phyloP scores from a whole-genome alignment of 2,329 filamentous ascomycete genomes.

The Talaromyces piceae region DNA sequence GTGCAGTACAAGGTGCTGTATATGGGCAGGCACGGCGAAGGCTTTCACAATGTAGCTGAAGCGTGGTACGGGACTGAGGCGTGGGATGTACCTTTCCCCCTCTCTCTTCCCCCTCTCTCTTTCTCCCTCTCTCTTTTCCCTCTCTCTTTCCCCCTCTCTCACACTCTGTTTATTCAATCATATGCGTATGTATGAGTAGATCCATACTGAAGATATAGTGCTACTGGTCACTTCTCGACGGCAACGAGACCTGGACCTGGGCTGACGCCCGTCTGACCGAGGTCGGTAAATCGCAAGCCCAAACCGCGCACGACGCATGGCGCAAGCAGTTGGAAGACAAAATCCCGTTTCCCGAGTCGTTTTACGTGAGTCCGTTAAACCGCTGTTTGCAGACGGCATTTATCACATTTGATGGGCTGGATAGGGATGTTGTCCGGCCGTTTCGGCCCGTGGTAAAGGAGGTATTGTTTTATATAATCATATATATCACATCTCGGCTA shows the following conservation, averaged over 20 bases:
- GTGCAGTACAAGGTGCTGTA: constrained; percentile 50
- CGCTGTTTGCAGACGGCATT: constrained; percentile 52
- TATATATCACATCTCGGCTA: too few species aligned
- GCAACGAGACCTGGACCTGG: constrained; percentile 50
- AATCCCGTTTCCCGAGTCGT: constrained; percentile 48
- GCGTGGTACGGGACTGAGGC: constrained; percentile 49
- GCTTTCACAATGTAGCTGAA: constrained; percentile 56
- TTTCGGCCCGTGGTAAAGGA: constrained; percentile 54
- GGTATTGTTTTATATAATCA: constrained; percentile 15
- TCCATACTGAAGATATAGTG: too few species aligned
- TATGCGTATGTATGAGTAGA: too few species aligned
- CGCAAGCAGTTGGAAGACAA: constrained; percentile 36
- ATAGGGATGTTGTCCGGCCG: constrained; percentile 37
- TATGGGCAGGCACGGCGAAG: constrained; percentile 55
- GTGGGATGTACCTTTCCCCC: constrained; percentile 47
- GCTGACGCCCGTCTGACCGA: constrained; percentile 52
- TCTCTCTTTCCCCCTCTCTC: too few species aligned
- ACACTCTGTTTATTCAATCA: too few species aligned
- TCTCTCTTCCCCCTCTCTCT: background rate
- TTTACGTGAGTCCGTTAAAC: constrained; percentile 51
- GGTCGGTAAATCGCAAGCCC: constrained; percentile 46
- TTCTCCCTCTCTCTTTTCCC: too few species aligned
- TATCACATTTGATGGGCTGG: constrained; percentile 45
- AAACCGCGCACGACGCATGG: constrained; percentile 41
- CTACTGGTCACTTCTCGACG: constrained; percentile 53